Base-by-base conservation (phyloP, 1,139 yeast species). In the Candida albicans region DNA sequence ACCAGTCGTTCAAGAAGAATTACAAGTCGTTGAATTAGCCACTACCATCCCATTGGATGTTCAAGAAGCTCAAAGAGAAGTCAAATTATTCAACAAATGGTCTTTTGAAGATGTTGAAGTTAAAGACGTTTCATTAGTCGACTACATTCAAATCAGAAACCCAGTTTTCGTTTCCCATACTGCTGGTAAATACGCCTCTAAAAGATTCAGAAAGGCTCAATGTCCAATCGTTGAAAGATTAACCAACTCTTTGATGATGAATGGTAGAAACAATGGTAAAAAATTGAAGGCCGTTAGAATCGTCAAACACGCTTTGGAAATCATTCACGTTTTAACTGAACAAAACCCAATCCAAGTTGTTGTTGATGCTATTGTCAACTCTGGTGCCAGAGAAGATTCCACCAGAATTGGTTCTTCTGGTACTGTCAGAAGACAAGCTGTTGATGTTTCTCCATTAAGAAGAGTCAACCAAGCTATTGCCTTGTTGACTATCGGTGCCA, bases 231-330 rank as follows among this genome's bases (percentile, higher is more conserved):
- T 95, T 65, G 99, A 95, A 85, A 93, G 99, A 85, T 84, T 95
- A 75, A 91, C 99, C 80, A 93, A 93, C 93, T 87, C 99, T 58
- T 83, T 95, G 73, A 95, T 95, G 99, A 95, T 95, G 99, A 90
- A 95, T 86, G 99, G 99, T 82, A 93, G 99, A 84, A 95, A 95
- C 95, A 95, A 95, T 86, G 99, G 99, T 86, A 95, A 95, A 86
- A 95, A 95, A 83, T 88, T 95, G 77, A 91, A 93, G 88, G 99
- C 99, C 67, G 98, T 93, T 65, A 91, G 98, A 86, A 95, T 95
- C 74, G 90, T 95, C 75, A 88, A 93, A 85, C 99, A 93, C 84
- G 93, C 99, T 67, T 81, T 93, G 73, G 99, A 93, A 77, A 95
- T 95, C 82, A 84, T 95, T 76, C 77, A 87, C 84, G 93, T 95